Evolutionary conservation across 1,139 yeast genomes (phyloP), one percentile per base, ranked within the genome.

Genomic region (Tardiomyces depauwii): DNA sequence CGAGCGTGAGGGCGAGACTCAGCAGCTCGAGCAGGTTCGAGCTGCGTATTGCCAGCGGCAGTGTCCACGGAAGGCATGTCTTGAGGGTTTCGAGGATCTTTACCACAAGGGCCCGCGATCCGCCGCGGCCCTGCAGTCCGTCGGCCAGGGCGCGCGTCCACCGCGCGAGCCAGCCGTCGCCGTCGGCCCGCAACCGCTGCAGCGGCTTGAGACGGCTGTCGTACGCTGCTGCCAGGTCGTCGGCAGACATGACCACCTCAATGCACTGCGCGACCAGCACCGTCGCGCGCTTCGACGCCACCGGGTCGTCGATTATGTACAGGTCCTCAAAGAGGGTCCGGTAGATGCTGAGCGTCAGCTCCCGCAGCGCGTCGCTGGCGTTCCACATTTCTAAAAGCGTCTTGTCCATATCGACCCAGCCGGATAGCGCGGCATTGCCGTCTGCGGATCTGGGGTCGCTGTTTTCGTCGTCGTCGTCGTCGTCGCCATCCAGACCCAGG

Each of bases 351-450:
- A 91, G 67, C 2, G 91, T 73, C 44, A 93, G 68, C 58, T 88
- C 95, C 39, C 49, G 40, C 38, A 40, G 40, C 18, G 40, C 12
- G 39, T 33, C 13, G 25, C 30, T 23, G 47, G 68, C 67, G 47
- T 76, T 73, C 97, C 97, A 93, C 56, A 91, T 67, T 46, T 74
- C 73, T 59, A 81, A 75, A 42, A 91, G 70, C 53, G 82, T 81
- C 13, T 73, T 66, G 59, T 93, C 98, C 96, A 93, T 87, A 18
- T 82, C 77, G 2, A 72, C 72, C 98, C 98, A 93, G n/a, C 95
- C 89, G 50, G 77, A 82, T 2, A 66, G 50, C 19, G 45, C 51
- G 42, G 47, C 50, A 23, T 44, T 55, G 28, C 45, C 54, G 39
- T 41, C 54, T 7, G 25, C 45, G 42, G 39, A 44, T 33, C 39